Percentiles rank a stretch among this genome's conserved stretches.
These are phyloP conservation scores for Dactylellina haptotyla DNA, from an alignment of 2,329 filamentous ascomycete species.

Conservation along the genomic window DNA sequence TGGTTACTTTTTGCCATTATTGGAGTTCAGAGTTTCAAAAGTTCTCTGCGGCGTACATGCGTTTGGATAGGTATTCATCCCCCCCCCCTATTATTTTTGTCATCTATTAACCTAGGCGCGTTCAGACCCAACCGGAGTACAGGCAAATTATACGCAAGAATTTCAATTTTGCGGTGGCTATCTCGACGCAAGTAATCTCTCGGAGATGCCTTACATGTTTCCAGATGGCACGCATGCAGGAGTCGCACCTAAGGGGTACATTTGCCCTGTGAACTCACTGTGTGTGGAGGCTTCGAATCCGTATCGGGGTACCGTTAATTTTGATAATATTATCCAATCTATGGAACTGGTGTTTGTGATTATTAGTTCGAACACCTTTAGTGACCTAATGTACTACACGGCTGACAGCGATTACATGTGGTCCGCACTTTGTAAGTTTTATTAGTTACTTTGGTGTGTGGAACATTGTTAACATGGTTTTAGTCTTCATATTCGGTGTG, in stretches of 20 bases:
- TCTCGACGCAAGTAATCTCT: constrained; percentile 70
- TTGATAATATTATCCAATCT: constrained; percentile 93
- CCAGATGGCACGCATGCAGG: constrained; percentile 66
- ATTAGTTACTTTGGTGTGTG: neutral
- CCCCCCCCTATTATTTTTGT: neutral
- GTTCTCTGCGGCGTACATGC: constrained; percentile 79
- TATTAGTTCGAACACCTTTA: constrained; percentile 98
- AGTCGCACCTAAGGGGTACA: constrained; percentile 76
- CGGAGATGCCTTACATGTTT: constrained; percentile 74
- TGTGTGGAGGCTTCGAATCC: constrained; percentile 84
- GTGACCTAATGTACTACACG: constrained; percentile 92
- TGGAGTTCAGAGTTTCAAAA: constrained; percentile 95
- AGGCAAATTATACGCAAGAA: constrained; percentile 70
- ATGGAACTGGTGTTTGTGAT: constrained; percentile 95
- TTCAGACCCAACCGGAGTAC: constrained; percentile 64
- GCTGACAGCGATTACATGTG: constrained; percentile 90
- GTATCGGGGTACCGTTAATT: constrained; percentile 85
- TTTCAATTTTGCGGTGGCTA: constrained; percentile 89
- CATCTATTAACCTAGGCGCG: constrained; percentile 59
- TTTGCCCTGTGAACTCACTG: constrained; percentile 83
- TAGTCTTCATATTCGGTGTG: constrained; percentile 72
- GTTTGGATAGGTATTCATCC: constrained; percentile 77
- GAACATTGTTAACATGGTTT: constrained; percentile 4
- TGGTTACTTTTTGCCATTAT: constrained; percentile 97
- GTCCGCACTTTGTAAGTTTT: constrained; percentile 73